A percentile compares a stretch with the other conserved stretches of the same genome.
phyloP scores from a whole-genome alignment of 495 filamentous ascomycete species.

The Penicillium desertorum region DNA sequence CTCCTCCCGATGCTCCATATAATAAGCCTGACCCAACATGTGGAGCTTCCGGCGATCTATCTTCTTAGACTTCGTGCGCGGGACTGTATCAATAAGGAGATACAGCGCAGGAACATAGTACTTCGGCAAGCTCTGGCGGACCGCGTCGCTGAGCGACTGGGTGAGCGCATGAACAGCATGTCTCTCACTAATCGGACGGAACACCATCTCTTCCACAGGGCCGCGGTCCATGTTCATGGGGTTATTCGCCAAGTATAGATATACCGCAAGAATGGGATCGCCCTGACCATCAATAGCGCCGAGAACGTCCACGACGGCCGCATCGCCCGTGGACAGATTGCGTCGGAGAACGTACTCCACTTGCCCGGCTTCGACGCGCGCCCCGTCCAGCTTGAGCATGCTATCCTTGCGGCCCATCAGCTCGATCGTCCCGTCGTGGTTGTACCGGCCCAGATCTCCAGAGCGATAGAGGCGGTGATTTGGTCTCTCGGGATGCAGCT shows the following conservation, averaged over 20 bases:
- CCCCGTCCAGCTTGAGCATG: constrained; percentile 77
- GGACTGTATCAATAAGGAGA: constrained; percentile 33
- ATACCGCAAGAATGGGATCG: constrained; percentile 26
- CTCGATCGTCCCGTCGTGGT: constrained; percentile 68
- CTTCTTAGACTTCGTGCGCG: constrained; percentile 46
- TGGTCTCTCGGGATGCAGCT: constrained; percentile 13
- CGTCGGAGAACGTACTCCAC: constrained; percentile 46
- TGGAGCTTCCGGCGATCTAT: constrained; percentile 38
- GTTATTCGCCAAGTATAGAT: constrained; percentile 22
- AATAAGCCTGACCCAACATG: constrained; percentile 22
- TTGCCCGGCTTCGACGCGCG: constrained; percentile 74
- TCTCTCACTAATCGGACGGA: constrained; percentile 15
- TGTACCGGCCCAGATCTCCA: constrained; percentile 73
- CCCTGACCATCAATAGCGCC: constrained; percentile 23
- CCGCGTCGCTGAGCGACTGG: constrained; percentile 6
- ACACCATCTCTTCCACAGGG: constrained; percentile 20
- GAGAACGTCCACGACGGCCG: constrained; percentile 27
- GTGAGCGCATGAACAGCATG: constrained; percentile 11
- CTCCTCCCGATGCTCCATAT: constrained; percentile 21
- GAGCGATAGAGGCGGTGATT: constrained; percentile 60
- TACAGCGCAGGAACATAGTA: constrained; percentile 29
- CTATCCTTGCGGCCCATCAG: constrained; percentile 76
- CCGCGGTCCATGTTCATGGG: constrained; percentile 15
- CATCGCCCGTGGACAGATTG: constrained; percentile 18
- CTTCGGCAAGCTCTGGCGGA: constrained; percentile 20